Evolutionary conservation across 495 filamentous ascomycete species (phyloP).

Genomic region (Cercophora sp.): DNA sequence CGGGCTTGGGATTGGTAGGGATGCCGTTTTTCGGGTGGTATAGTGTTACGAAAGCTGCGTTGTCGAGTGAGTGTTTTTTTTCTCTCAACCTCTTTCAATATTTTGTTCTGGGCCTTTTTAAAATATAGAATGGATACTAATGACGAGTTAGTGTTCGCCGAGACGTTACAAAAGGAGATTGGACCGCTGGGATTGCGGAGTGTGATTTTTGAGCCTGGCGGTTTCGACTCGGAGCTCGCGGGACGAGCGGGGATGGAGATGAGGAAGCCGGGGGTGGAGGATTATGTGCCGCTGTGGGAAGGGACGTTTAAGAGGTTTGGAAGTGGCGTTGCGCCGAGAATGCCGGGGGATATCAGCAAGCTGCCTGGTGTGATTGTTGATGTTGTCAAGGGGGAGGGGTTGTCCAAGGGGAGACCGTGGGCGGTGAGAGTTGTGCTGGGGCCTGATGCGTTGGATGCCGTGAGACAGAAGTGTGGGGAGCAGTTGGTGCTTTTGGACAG

Average conservation of each 20-base stretch:
- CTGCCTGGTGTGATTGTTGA: slow-evolving; percentile 17
- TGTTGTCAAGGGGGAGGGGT: slow-evolving; percentile 14
- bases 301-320: slow-evolving; percentile 1
- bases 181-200: slow-evolving; percentile 13
- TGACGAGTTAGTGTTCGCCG: slow-evolving; percentile 16
- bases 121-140: neutral
- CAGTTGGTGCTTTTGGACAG: slow-evolving; percentile 9
- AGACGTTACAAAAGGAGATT: slow-evolving; percentile 20
- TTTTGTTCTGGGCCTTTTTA: too few relatives aligned
- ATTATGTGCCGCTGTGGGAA: slow-evolving; percentile 15
- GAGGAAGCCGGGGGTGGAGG: slow-evolving; percentile 16
- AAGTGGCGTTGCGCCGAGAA: slow-evolving; percentile 1
- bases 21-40: slow-evolving; percentile 14
- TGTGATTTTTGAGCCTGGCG: slow-evolving; percentile 21
- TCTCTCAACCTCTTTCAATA: too few relatives aligned
- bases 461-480: slow-evolving; percentile 20
- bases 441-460: slow-evolving; percentile 2
- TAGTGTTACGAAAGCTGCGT: slow-evolving; percentile 17
- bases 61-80: slow-evolving; percentile 19
- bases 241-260: neutral
- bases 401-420: slow-evolving; percentile 7
- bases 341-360: slow-evolving; percentile 18
- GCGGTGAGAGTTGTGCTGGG: slow-evolving; percentile 19
- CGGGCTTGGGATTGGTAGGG: slow-evolving; percentile 17
- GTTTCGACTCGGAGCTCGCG: slow-evolving; percentile 14